phyloP scores from a whole-genome alignment of 1,284 basidiomycete genomes.

The Tilletia caries region DNA sequence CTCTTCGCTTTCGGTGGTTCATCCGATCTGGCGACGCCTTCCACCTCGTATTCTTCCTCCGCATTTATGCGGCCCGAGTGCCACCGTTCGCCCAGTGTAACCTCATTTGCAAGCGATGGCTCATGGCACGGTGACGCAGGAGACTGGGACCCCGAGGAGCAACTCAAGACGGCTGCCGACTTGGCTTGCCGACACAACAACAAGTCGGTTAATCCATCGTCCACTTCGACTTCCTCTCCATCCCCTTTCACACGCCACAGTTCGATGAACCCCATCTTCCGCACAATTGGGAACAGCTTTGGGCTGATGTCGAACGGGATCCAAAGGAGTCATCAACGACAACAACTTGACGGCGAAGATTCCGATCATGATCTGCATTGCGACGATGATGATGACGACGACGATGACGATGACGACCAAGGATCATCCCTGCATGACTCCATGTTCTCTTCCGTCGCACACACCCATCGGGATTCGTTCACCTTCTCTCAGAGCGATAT shows the following conservation, averaged over 20 bases:
- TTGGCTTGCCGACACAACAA: slow-evolving; percentile 20
- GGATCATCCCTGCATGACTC: not conserved
- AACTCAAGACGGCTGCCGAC: slow-evolving; percentile 30
- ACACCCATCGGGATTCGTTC: not conserved
- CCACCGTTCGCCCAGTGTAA: slow-evolving; percentile 17
- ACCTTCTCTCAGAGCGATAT: not conserved
- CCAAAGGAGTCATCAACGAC: not conserved
- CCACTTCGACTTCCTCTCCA: not conserved
- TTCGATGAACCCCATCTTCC: not conserved
- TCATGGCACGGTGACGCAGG: slow-evolving; percentile 43
- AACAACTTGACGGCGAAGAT: not conserved
- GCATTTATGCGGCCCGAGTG: not conserved
- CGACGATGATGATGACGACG: not conserved
- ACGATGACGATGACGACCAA: not conserved
- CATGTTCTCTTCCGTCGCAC: not conserved
- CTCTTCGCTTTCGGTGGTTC: not conserved
- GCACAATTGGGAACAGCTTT: not conserved
- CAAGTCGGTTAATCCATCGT: not conserved
- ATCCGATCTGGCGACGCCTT: slow-evolving; percentile 9
- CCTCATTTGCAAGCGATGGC: slow-evolving; percentile 38
- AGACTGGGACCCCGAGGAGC: slow-evolving; percentile 40
- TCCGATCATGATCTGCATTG: not conserved
- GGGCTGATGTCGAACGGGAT: not conserved
- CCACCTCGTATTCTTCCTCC: slow-evolving; percentile 16
- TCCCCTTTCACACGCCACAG: not conserved